Evolutionary conservation across 208 protist genomes (phyloP), one percentile per base, ranked within the genome.

Genomic region (Trypanosomatidae sp.): DNA sequence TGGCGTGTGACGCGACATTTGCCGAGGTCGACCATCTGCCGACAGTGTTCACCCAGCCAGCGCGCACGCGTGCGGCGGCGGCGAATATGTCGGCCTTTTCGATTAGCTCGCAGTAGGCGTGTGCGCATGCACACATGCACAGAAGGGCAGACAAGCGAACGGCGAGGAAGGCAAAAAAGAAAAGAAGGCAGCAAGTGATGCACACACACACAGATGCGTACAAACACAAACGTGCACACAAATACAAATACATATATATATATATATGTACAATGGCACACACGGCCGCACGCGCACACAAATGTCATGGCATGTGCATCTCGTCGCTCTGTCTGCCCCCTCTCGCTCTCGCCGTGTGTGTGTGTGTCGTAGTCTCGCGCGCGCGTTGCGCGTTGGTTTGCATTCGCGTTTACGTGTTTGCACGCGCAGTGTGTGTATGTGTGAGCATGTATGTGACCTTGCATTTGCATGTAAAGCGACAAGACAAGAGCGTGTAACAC

Each of bases 11-110:
- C 11, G n/a, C 11, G n/a, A 35, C 30, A 11, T 15, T 35, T 35
- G 30, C 11, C 11, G 11, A 35, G 30, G 30, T 35, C 11, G n/a
- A n/a, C n/a, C 30, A n/a, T 35, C n/a, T 35, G n/a, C 30, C 30
- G 11, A 35, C 11, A 15, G 30, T n/a, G 30, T 35, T 35, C 30
- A 35, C 30, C 11, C 11, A n/a, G 30, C 11, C 30, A 35, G 30
- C 11, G n/a, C 30, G 30, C 30, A 35, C 30, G 30, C 11, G 30
- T 15, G 30, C n/a, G 30, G n/a, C 30, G n/a, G 30, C 11, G 4
- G 46, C 54, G 3, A 54, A 44, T 7, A 23, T 54, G 20, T 78
- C 66, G 4, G 51, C 24, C 20, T 75, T 75, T 35, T 76, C 67
- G 6, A 43, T 76, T 6, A 54, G 23, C 6, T 71, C 63, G 8